Conservation (phyloP, 2,329 filamentous ascomycete genomes). For the Trichoderma gracile region DNA sequence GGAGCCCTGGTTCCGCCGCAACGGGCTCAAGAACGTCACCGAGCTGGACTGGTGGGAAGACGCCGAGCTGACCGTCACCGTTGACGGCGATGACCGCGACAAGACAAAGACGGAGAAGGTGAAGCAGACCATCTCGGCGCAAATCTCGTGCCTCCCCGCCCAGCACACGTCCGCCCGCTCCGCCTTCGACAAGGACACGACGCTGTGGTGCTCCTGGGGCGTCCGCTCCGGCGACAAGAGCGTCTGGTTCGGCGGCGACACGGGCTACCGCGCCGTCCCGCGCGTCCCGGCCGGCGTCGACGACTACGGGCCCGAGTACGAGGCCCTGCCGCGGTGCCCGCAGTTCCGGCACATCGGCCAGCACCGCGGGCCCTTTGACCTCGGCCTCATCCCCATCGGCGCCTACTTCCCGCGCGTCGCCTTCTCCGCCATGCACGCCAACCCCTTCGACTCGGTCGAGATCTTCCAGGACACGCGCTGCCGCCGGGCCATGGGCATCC, state of each 20-base stretch:
- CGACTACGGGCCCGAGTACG: constrained; percentile 69
- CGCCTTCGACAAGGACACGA: constrained; percentile 68
- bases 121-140: constrained; percentile 61
- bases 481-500: constrained; percentile 76
- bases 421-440: constrained; percentile 81
- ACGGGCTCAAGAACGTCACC: constrained; percentile 73
- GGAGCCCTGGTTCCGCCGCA: constrained; percentile 74
- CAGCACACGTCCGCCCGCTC: constrained; percentile 77
- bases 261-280: constrained; percentile 81
- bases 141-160: constrained; percentile 75
- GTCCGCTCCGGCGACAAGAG: constrained; percentile 71
- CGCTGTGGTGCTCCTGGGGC: constrained; percentile 88
- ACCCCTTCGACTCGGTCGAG: constrained; percentile 83
- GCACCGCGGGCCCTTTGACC: constrained; percentile 80
- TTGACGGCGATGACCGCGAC: constrained; percentile 31
- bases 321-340: constrained; percentile 71
- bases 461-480: constrained; percentile 86
- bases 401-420: constrained; percentile 74
- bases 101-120: background rate
- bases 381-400: constrained; percentile 90
- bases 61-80: constrained; percentile 64
- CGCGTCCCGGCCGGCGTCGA: constrained; percentile 60
- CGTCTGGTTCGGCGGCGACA: constrained; percentile 90
- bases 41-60: constrained; percentile 97
- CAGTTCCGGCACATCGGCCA: constrained; percentile 83